A percentile compares a stretch with the other conserved stretches of the same genome.
Conservation (phyloP, 108 stramenopile species). For the Stephanodiscus triporus region DNA sequence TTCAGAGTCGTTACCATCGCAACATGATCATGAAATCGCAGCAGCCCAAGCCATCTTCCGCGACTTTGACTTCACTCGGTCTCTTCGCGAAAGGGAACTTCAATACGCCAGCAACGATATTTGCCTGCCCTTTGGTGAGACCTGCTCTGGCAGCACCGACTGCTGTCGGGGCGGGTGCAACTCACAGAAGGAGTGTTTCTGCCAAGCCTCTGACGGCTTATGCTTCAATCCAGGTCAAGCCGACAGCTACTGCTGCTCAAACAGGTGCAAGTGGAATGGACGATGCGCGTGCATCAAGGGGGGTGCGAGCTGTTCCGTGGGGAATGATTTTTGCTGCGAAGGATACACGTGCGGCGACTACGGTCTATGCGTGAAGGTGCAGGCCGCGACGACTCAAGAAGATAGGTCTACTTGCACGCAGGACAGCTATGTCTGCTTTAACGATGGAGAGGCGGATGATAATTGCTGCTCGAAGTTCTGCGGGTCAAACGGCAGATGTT, state of each 20-base stretch:
- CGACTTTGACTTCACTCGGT: slow-evolving; percentile 6
- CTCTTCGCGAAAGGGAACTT: neutral
- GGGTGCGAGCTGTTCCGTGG: slow-evolving; percentile 3
- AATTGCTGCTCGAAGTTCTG: neutral
- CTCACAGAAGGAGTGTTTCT: slow-evolving; percentile 10
- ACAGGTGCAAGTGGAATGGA: slow-evolving; percentile 18
- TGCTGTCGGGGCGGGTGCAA: neutral
- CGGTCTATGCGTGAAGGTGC: slow-evolving; percentile 1
- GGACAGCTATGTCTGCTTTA: neutral
- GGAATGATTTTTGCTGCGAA: neutral
- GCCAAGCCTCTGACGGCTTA: slow-evolving; percentile 8
- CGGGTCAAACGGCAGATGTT: neutral
- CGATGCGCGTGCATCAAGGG: slow-evolving; percentile 1
- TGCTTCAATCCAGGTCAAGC: slow-evolving; percentile 24
- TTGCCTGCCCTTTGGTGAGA: neutral
- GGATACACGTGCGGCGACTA: neutral
- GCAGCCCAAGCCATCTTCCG: slow-evolving; percentile 1
- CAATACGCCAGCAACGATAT: neutral
- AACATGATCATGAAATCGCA: neutral
- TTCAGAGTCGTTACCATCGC: neutral
- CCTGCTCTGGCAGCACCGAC: neutral
- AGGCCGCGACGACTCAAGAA: no score
- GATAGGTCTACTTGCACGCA: neutral
- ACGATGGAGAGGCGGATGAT: neutral
- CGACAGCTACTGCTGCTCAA: slow-evolving; percentile 33